Base-by-base conservation (phyloP, 805 yeast genomes). In the Starmerella khaoyaiensis region DNA sequence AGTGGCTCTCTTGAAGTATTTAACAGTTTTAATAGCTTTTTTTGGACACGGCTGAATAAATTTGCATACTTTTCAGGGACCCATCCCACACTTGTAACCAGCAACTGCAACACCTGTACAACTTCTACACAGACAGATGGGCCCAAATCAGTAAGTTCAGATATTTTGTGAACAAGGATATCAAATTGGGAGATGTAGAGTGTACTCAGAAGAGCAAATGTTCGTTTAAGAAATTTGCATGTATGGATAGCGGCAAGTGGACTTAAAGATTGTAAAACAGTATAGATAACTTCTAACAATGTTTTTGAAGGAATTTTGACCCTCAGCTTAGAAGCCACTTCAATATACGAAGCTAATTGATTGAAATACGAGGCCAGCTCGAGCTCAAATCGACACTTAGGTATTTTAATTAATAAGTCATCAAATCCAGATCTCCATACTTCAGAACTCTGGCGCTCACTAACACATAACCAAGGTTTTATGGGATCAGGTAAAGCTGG, bases 1-100 rank as follows among this genome's bases (percentile, higher is more conserved):
- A 36, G 16, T 12, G 44, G 18, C 8, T 6, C 18, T 15, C 17
- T n/a, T 7, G 7, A 21, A 24, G 66, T 55, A 10, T 65, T 49
- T 23, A 59, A 45, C 2, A 68, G 62, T 4, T 66, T 72, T 38
- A 82, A 50, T 35, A 75, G 63, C 5, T 68, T 37, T 33, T 52
- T 56, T 24, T 30, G 32, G 7, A 42, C 22, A 2, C 43, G 23
- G 7, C 40, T 27, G 14, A 39, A 28, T 8, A 38, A 28, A 18
- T 20, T 26, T 5, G 40, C 8, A 30, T 47, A 49, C 19, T 39
- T 40, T 5, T 39, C 32, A 17, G 47, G 31, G 11, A 41, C 27
- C 46, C 49, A 42, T 9, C 46, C 48, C 9, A 30, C 37, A 2
- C 28, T 12, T 6, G 12, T 11, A 8, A 47, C 8, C 2, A 45